Percentiles rank a stretch among this genome's conserved stretches.
Evolutionary conservation across 2,329 filamentous ascomycete species (phyloP).

Genomic region (Ophiocordyceps unilateralis): DNA sequence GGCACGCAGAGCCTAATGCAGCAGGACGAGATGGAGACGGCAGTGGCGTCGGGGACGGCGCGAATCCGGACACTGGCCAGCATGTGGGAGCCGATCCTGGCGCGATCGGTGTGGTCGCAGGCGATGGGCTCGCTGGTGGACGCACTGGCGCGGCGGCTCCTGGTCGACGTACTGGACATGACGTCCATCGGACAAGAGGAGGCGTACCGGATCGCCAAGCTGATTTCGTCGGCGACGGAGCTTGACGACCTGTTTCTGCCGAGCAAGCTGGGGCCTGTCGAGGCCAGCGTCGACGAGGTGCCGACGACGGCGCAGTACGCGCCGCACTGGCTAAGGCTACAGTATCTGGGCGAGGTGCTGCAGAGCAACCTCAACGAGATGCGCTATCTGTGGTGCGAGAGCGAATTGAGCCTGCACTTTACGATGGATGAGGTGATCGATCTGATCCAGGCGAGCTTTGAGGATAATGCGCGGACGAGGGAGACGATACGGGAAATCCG

Average conservation of each 20-base stretch:
- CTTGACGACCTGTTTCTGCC: conserved; percentile 44
- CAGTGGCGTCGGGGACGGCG: conserved; percentile 33
- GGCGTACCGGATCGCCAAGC: conserved; percentile 40
- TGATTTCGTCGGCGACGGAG: conserved; percentile 38
- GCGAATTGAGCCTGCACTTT: conserved; percentile 48
- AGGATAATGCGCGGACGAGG: conserved; percentile 40
- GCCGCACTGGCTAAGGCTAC: conserved; percentile 43
- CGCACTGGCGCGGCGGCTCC: conserved; percentile 39
- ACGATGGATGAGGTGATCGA: conserved; percentile 43
- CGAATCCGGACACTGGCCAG: conserved; percentile 35
- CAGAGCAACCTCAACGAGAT: conserved; percentile 51
- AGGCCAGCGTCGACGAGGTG: conserved; percentile 19
- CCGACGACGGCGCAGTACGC: conserved; percentile 44
- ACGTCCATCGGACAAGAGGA: conserved; percentile 45
- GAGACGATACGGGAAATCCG: conserved; percentile 42
- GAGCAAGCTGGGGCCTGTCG: conserved; percentile 14
- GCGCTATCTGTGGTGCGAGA: conserved; percentile 45
- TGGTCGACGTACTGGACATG: conserved; percentile 44
- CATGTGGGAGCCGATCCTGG: conserved; percentile 40
- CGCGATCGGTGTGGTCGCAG: conserved; percentile 44
- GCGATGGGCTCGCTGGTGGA: conserved; percentile 43
- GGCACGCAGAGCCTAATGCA: conserved; percentile 43
- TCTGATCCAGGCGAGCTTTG: conserved; percentile 45
- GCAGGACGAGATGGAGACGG: conserved; percentile 34
- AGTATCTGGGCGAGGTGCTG: conserved; percentile 46